These are phyloP conservation scores for Cryptococcus wingfieldii DNA, from an alignment of 1,284 basidiomycete genomes.

Conservation along the genomic window DNA sequence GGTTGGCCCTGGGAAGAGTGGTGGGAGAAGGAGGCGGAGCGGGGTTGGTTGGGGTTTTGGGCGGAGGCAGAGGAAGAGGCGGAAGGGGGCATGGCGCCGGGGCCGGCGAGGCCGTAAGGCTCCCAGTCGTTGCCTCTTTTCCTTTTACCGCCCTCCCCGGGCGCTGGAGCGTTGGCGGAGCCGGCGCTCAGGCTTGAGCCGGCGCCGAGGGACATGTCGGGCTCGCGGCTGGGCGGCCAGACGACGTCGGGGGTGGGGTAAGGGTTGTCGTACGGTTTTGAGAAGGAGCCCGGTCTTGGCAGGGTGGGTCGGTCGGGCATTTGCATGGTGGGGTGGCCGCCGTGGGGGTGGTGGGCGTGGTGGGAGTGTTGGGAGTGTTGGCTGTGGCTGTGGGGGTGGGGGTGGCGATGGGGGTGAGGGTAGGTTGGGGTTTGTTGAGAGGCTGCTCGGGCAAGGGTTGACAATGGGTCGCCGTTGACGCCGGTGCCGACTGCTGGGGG, in stretches of 20 bases:
- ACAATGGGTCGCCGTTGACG: constrained; percentile 5
- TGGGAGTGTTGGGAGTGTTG: background rate
- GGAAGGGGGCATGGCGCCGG: background rate
- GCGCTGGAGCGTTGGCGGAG: background rate
- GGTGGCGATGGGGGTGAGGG: background rate
- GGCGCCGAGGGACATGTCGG: too few relatives aligned
- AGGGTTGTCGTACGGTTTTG: constrained; percentile 14
- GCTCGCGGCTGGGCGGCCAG: background rate
- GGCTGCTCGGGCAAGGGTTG: constrained; percentile 13
- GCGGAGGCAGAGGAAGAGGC: too few relatives aligned
- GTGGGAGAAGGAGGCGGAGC: background rate
- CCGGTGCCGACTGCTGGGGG: background rate
- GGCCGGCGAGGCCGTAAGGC: background rate
- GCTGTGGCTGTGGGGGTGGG: background rate
- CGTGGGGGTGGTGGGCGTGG: background rate
- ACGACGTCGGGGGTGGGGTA: constrained; percentile 15
- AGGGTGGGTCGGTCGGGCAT: constrained; percentile 3
- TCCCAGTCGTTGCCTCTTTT: constrained; percentile 3
- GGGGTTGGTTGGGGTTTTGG: too few relatives aligned
- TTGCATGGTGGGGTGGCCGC: background rate
- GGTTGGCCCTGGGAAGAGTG: background rate
- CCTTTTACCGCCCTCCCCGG: constrained; percentile 4
- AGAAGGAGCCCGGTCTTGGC: constrained; percentile 7
- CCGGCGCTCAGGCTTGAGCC: background rate
- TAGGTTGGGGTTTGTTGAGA: background rate